phyloP scores from a whole-genome alignment of 1,284 basidiomycete species.

The Pyrrhoderma noxium region DNA sequence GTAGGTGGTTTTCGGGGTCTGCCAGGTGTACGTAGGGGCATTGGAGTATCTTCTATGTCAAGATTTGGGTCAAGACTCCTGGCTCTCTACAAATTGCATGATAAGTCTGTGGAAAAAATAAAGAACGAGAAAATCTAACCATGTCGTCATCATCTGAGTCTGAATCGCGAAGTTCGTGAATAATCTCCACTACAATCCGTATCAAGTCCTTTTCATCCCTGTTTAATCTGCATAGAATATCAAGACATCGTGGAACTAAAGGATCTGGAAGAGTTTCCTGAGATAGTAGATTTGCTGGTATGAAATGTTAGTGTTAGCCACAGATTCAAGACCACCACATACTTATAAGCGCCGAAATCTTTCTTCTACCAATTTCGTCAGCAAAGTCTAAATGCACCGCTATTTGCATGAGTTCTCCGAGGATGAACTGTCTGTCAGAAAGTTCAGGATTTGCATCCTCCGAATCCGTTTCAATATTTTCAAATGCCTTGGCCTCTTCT shows the following conservation, averaged over 20 bases:
- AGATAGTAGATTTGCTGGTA: conserved; percentile 76
- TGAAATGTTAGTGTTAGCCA: not conserved
- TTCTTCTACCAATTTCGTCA: conserved; percentile 91
- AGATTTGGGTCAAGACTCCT: conserved; percentile 28
- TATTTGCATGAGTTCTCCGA: conserved; percentile 77
- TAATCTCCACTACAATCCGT: conserved; percentile 89
- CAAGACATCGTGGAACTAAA: conserved; percentile 77
- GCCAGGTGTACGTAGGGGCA: conserved; percentile 23
- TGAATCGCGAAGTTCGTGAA: conserved; percentile 76
- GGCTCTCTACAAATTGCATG: conserved; percentile 23
- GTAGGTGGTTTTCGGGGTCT: conserved; percentile 36
- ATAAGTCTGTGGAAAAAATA: not conserved
- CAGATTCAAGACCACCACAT: conserved; percentile 28
- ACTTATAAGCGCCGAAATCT: conserved; percentile 86
- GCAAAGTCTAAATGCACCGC: conserved; percentile 85
- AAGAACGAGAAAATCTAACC: conserved; percentile 14
- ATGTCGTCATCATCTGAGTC: conserved; percentile 43
- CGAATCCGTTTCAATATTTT: conserved; percentile 34
- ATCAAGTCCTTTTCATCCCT: conserved; percentile 88
- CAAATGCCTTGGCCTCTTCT: conserved; percentile 33
- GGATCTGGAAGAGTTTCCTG: conserved; percentile 74
- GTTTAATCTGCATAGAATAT: conserved; percentile 81
- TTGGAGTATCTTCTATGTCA: conserved; percentile 30
- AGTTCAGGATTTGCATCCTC: conserved; percentile 41
- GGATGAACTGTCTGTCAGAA: conserved; percentile 64